Conservation (phyloP, 768 basidiomycete species). For the Lentinula edodes region DNA sequence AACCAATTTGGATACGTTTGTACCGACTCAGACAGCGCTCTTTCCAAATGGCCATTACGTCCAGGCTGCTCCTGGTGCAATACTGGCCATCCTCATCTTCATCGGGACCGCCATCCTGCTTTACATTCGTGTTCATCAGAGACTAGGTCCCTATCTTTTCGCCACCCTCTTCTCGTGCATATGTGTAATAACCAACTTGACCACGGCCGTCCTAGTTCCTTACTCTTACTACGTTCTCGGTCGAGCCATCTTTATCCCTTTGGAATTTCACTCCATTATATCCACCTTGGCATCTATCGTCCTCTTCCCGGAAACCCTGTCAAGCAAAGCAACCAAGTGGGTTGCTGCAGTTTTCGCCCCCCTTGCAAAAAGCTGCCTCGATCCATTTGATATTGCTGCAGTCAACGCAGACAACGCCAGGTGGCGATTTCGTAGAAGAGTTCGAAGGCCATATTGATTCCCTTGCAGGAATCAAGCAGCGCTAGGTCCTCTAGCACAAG, state of each 20-base stretch:
- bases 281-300: conserved; percentile 44
- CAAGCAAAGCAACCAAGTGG: conserved; percentile 48
- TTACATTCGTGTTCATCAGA: conserved; percentile 54
- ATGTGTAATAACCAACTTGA: conserved; percentile 25
- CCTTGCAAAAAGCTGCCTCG: conserved; percentile 38
- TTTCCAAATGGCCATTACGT: conserved; percentile 44
- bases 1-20: conserved; percentile 30
- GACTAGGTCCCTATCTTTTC: conserved; percentile 60
- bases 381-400: conserved; percentile 45
- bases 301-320: conserved; percentile 61
- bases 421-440: conserved; percentile 20
- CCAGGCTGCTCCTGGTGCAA: conserved; percentile 52
- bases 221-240: conserved; percentile 61
- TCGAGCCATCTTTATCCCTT: conserved; percentile 45
- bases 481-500: conserved; percentile 46
- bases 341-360: conserved; percentile 42
- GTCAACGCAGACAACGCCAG: conserved; percentile 32
- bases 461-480: conserved; percentile 32
- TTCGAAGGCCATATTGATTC: conserved; percentile 27
- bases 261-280: conserved; percentile 54
- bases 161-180: conserved; percentile 56
- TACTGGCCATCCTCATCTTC: conserved; percentile 59
- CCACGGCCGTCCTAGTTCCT: conserved; percentile 53
- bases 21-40: conserved; percentile 31
- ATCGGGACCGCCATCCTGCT: conserved; percentile 51